Evolutionary conservation across 805 yeast genomes (phyloP), one percentile per base, ranked within the genome.

Genomic region (Brettanomyces custersianus): DNA sequence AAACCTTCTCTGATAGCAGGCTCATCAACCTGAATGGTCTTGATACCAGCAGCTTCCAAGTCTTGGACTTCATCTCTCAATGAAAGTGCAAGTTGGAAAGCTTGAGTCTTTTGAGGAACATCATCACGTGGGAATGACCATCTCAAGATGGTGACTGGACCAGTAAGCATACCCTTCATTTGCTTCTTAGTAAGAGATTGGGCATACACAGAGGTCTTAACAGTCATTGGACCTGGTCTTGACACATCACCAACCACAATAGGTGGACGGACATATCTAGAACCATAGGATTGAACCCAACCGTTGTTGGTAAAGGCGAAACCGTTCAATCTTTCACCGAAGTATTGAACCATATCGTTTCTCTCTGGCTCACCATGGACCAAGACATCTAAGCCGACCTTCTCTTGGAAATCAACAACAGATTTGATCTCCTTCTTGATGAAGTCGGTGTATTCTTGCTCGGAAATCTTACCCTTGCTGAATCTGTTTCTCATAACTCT

Each of bases 101-200:
- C 86, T 75, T 92, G 98, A 52, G 77, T 75, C 73, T 83, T 76
- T 71, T 83, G 88, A 46, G 94, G 72, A 52, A 90, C 82, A 60
- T 92, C 98, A 64, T 88, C 90, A 82, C 98, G 86, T 74, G 98
- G 98, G 96, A 92, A 92, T 55, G 98, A 92, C 98, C 98, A 92
- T 80, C 98, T 85, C 66, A 92, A 81, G 71, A 94, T 86, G 63
- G 98, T 92, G 58, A 92, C 92, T 65, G 98, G 98, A 71, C 98
- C 98, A 63, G 98, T 88, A 65, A 92, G 81, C 98, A 92, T 92
- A 85, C 98, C 98, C 79, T 92, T 92, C 78, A 92, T 84, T 63
- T 96, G 96, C 74, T 83, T 84, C 57, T 77, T 68, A 59, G 96
- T 87, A 63, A 92, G 69, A 46, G 95, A 83, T 77, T 92, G 98